Base-by-base conservation (phyloP, 331 rosid genomes). In the Malus hybrid region DNA sequence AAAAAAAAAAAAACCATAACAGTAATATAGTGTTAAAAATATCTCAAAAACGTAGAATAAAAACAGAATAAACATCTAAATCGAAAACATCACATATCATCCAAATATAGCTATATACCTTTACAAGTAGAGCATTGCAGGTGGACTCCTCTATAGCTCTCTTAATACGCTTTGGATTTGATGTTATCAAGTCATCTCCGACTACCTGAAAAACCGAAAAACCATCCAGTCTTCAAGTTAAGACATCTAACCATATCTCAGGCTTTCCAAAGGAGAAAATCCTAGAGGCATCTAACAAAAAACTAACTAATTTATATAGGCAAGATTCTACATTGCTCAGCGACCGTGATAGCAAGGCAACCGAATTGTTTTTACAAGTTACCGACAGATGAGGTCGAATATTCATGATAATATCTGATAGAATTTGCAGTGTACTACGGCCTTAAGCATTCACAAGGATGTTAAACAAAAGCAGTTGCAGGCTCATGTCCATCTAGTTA, bases 111-210 rank as follows among this genome's bases (percentile, higher is more conserved):
- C 52, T 28, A 56, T 27, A 64, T 88, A 94, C 99, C 97, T 94
- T 94, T 67, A 92, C 85, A 73, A 88, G 93, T 80, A 94, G 88
- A 74, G 93, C 89, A 86, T 94, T 86, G 79, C 99, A 92, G 7
- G 96, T 88, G 62, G 87, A 79, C 74, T 92, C 97, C 8, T 52
- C 77, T 84, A 92, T 88, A 73, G 96, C 99, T 82, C 81, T 87
- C 83, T 94, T 89, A 52, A 91, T 85, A 74, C 97, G 93, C 77
- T 86, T 89, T 81, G 86, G 76, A 88, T 90, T 94, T 60, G 99
- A 94, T 86, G 90, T 88, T 74, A 94, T 81, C 71, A 92, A 85
- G 86, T 87, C 96, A 84, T 84, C 95, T 81, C 99, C 99, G 27
- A 90, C 92, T 39, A 92, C 96, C 99, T 94, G 89, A 83, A 81